Conservation (phyloP, 495 filamentous ascomycete species). For the Lophiostoma macrostomum region DNA sequence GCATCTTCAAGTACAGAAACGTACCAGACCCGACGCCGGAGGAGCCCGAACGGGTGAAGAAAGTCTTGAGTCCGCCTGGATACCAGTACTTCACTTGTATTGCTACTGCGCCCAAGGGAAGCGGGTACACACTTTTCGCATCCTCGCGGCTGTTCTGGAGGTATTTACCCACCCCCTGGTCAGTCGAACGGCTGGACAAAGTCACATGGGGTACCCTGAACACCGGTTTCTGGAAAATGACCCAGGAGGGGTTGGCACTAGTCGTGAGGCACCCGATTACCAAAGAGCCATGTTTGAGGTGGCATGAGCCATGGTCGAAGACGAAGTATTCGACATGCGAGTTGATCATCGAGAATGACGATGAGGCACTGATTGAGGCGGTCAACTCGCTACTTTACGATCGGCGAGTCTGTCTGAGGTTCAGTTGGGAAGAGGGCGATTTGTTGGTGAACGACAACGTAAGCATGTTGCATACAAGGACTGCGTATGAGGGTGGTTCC, state of each 20-base stretch:
- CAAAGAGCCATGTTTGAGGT: constrained; percentile 49
- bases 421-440: constrained; percentile 54
- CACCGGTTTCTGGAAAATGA: constrained; percentile 44
- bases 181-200: constrained; percentile 40
- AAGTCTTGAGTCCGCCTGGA: constrained; percentile 34
- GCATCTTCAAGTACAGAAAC: constrained; percentile 51
- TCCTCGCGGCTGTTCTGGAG: constrained; percentile 51
- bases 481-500: constrained; percentile 44
- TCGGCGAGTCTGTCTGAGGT: constrained; percentile 48
- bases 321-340: constrained; percentile 49
- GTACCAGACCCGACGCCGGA: constrained; percentile 36
- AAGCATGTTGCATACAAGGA: constrained; percentile 52
- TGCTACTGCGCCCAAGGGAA: constrained; percentile 47
- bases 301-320: constrained; percentile 55
- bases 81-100: constrained; percentile 55
- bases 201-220: constrained; percentile 47
- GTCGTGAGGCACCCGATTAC: constrained; percentile 49
- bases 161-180: constrained; percentile 46
- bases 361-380: constrained; percentile 22
- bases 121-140: constrained; percentile 53
- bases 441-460: constrained; percentile 55
- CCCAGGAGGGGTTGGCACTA: constrained; percentile 46
- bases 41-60: neutral
- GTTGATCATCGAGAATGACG: constrained; percentile 47
- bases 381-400: constrained; percentile 49